Base-by-base conservation (phyloP, 2,329 filamentous ascomycete genomes). In the Penicillium rolfsii region DNA sequence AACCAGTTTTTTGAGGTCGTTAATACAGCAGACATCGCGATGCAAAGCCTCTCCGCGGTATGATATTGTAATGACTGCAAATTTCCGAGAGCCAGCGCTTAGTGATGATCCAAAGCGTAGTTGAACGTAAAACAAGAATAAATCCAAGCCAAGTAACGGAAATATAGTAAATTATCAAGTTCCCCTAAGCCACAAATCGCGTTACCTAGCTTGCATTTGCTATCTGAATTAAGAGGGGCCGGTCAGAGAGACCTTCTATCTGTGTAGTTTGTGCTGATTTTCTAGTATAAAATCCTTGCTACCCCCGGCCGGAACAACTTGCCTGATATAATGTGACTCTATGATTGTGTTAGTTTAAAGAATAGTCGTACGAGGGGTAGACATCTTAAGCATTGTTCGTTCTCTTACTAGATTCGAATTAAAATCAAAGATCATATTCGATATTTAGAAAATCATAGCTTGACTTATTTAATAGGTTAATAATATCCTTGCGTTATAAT, bases 1-100 rank as follows among this genome's bases (percentile, higher is more conserved):
- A 14, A 75, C 80, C 50, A 72, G 53, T 28, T 69, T 70, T 67
- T 81, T 79, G 16, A 83, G 65, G 46, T 83, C 81, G 26, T 69
- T 71, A 28, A 76, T 76, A 55, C 63, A 73, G 59, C 62, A 68
- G 1, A 73, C 68, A 64, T 73, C 66, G 49, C 72, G 68, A 52
- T 74, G 67, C 5, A 75, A 63, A 19, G 67, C 70, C 28, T 70
- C 66, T 50, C 69, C 69, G 12, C 73, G 70, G 54, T 74, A 71
- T 22, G 74, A 71, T 73, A 76, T 76, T 43, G 53, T 60, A 11
- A n/a, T 26, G 14, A 48, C 30, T 28, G 14, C 30, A n/a, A n/a
- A 7, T 26, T 9, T 22, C 19, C 24, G 6, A 28, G n/a, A 9
- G 45, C 45, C 8, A 3, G 43, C 43, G 6, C 43, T 45, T 9